Conservation (phyloP, 129 eudicot genomes). For the Oenanthe sinensis region DNA sequence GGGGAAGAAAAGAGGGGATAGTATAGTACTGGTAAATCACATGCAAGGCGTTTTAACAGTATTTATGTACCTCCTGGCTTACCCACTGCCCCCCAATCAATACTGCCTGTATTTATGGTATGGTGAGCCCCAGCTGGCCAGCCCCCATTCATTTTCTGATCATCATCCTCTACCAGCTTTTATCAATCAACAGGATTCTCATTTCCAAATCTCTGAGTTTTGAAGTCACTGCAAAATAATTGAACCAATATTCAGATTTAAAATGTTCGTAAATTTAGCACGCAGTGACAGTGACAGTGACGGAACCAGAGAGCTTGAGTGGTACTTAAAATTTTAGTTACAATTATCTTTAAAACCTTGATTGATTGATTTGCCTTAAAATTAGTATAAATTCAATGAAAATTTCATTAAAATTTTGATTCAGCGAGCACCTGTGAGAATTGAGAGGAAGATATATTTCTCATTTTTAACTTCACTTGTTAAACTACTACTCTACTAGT, state of each 20-base stretch:
- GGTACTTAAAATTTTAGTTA: no score
- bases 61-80: background rate
- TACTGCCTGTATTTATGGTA: background rate
- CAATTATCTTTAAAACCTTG: no score
- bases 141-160: conserved; percentile 2
- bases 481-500: no score
- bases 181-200: background rate
- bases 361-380: no score
- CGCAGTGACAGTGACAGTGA: no score
- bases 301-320: no score
- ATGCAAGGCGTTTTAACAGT: background rate
- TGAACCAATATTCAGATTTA: background rate
- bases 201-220: background rate
- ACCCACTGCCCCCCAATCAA: background rate
- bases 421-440: no score
- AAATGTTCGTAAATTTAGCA: background rate
- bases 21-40: background rate
- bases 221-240: background rate
- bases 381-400: no score
- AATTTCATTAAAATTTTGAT: no score
- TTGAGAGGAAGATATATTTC: no score
- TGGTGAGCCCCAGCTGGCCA: background rate
- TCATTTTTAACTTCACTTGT: no score
- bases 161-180: background rate
- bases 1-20: background rate